phyloP scores from a whole-genome alignment of 768 basidiomycete genomes.

The Lactarius akahatsu region DNA sequence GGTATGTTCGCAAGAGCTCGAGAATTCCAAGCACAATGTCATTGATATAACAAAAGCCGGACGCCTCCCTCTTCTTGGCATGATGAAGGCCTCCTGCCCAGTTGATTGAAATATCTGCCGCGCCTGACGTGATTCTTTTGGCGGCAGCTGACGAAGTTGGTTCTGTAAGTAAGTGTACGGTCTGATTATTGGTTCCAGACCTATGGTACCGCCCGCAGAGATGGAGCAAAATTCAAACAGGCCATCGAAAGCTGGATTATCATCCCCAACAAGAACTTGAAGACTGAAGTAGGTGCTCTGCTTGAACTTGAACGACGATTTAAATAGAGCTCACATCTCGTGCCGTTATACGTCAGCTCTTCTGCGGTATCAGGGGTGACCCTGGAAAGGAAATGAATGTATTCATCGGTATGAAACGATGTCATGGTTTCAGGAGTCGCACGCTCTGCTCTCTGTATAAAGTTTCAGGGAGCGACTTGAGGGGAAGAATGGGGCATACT shows the following conservation, averaged over 20 bases:
- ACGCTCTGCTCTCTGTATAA: slow-evolving; percentile 36
- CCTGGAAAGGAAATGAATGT: slow-evolving; percentile 83
- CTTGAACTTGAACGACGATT: not conserved
- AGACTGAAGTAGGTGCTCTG: slow-evolving; percentile 1
- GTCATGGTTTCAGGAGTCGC: slow-evolving; percentile 58
- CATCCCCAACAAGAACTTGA: slow-evolving; percentile 72
- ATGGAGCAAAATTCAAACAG: slow-evolving; percentile 97
- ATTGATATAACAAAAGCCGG: slow-evolving; percentile 99
- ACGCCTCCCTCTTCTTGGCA: slow-evolving; percentile 98
- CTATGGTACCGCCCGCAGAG: slow-evolving; percentile 92
- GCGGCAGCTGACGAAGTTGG: slow-evolving; percentile 61
- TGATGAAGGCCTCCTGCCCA: slow-evolving; percentile 99
- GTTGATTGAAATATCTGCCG: slow-evolving; percentile 84
- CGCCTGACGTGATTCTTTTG: slow-evolving; percentile 71
- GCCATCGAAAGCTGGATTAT: slow-evolving; percentile 96
- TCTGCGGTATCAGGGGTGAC: slow-evolving; percentile 92
- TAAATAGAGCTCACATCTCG: slow-evolving; percentile 64
- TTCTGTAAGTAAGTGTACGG: not conserved
- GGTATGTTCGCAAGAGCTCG: slow-evolving; percentile 80
- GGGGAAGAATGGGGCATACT: slow-evolving; percentile 47
- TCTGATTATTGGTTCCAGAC: slow-evolving; percentile 38
- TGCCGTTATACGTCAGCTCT: slow-evolving; percentile 79
- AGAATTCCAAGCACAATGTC: slow-evolving; percentile 94
- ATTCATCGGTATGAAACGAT: slow-evolving; percentile 98
- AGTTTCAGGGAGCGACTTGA: not conserved